phyloP scores from a whole-genome alignment of 2,329 filamentous ascomycete species.

The Claviceps arundinis region DNA sequence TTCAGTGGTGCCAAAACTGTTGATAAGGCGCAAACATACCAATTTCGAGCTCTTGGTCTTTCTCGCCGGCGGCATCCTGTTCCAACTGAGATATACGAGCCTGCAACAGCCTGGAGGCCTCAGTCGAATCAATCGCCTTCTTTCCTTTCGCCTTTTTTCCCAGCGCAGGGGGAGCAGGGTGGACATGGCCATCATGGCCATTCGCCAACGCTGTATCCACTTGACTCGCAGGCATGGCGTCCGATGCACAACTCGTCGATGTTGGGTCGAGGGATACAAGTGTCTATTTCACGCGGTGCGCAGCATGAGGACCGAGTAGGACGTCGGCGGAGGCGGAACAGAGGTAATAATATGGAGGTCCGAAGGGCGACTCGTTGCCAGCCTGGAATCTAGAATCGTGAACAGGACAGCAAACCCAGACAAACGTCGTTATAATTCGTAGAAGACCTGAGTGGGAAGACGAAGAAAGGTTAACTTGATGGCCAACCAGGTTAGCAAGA shows the following conservation, averaged over 20 bases:
- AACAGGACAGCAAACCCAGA: background rate
- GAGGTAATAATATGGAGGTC: background rate
- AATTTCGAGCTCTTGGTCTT: conserved; percentile 92
- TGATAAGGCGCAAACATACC: conserved; percentile 34
- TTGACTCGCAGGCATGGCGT: conserved; percentile 27
- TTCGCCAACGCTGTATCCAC: conserved; percentile 28
- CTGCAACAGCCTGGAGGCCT: conserved; percentile 82
- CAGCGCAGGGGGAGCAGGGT: conserved; percentile 27
- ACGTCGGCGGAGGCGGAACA: background rate
- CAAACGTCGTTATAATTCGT: background rate
- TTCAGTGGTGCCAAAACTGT: background rate
- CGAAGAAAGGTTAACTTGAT: conserved; percentile 1
- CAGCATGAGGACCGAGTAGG: background rate
- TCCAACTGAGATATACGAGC: conserved; percentile 93
- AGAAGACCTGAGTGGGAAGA: background rate
- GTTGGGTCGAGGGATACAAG: conserved; percentile 3
- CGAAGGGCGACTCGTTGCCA: background rate
- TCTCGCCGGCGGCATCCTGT: conserved; percentile 82
- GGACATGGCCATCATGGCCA: conserved; percentile 26
- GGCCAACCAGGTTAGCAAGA: conserved; percentile 4
- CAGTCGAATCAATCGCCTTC: conserved; percentile 71
- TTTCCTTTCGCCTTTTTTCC: conserved; percentile 75
- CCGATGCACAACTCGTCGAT: conserved; percentile 8
- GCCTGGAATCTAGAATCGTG: background rate
- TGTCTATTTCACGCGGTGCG: conserved; percentile 6